Conservation (phyloP, 2,329 filamentous ascomycete species). For the Fusarium decemcellulare region DNA sequence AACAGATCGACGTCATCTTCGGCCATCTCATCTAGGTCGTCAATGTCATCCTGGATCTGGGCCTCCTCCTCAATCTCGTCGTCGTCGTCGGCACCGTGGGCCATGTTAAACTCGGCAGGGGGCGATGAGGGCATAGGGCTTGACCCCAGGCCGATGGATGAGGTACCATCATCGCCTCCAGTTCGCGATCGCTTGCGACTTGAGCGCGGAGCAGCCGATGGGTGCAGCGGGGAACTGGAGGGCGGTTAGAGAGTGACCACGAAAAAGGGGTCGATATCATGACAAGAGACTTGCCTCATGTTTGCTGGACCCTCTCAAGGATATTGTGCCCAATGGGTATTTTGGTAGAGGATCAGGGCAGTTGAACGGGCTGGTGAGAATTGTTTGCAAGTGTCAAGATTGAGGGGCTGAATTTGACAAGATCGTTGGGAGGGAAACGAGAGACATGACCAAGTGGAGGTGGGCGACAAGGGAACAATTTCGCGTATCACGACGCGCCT, state of each 20-base stretch:
- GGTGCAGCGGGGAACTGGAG: conserved; percentile 84
- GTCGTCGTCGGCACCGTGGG: conserved; percentile 77
- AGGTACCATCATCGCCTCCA: conserved; percentile 65
- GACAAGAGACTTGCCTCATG: conserved; percentile 27
- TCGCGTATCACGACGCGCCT: conserved; percentile 47
- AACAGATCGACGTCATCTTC: conserved; percentile 88
- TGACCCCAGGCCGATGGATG: conserved; percentile 66
- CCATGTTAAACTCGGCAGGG: conserved; percentile 72
- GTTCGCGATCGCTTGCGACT: conserved; percentile 70
- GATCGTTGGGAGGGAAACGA: conserved; percentile 40
- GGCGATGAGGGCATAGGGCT: conserved; percentile 78
- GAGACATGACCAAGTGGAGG: conserved; percentile 36
- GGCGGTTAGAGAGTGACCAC: conserved; percentile 19
- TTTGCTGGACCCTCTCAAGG: conserved; percentile 14
- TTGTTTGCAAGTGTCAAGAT: conserved; percentile 32
- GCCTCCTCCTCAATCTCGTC: conserved; percentile 81
- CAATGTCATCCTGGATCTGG: conserved; percentile 79
- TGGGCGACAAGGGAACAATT: conserved; percentile 38
- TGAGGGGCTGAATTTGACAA: conserved; percentile 41
- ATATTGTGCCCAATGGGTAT: conserved; percentile 18
- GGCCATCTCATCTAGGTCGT: conserved; percentile 85
- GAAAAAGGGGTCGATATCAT: background rate
- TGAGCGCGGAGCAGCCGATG: conserved; percentile 73
- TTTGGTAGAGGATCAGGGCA: conserved; percentile 10
- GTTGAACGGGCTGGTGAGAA: conserved; percentile 6